Base-by-base conservation (phyloP, 2,329 filamentous ascomycete genomes). In the Basipetospora sp. region DNA sequence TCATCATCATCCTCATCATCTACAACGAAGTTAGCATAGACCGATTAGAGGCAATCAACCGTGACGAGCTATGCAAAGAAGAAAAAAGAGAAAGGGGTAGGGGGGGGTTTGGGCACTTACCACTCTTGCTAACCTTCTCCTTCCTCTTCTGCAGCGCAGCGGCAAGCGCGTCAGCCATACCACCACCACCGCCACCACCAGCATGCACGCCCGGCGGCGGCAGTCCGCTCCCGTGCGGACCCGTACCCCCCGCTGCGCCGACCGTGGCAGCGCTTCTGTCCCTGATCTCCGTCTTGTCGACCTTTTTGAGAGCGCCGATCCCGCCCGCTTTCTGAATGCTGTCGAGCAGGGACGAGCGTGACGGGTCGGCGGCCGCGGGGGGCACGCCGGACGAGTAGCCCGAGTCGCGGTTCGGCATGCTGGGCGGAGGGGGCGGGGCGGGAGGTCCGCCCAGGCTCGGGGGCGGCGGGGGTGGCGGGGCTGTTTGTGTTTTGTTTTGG, bases 81-180 rank as follows among this genome's bases (percentile, higher is more conserved):
- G 26, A 10, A 31, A 26, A 13, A 9, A 4, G n/a, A 25, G 11
- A 6, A 8, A 33, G 36, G 42, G 31, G 44, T 35, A 27, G 14
- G 36, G 36, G 35, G 37, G 37, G n/a, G n/a, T n/a, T n/a, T n/a
- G n/a, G n/a, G n/a, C n/a, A 79, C 83, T 75, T 74, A 94, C 88
- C 88, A 67, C 84, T 93, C 56, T 83, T 80, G 61, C 83, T 84
- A 55, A 94, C 88, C 67, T 93, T 94, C 58, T 85, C 76, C 66
- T 94, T 94, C 57, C 88, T 71, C 62, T 83, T 81, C 52, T 79
- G 74, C 49, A 87, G 59, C 41, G 80, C 81, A 42, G 75, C 79
- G 42, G 83, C 83, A 48, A 94, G 62, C 34, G 85, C 87, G 61
- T 80, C 84, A 16, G 85, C 84, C 69, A 94, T 74, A 26, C 74